A percentile compares a stretch with the other conserved stretches of the same genome.
Conservation (phyloP, 495 filamentous ascomycete species). For the Xylaria acuta region DNA sequence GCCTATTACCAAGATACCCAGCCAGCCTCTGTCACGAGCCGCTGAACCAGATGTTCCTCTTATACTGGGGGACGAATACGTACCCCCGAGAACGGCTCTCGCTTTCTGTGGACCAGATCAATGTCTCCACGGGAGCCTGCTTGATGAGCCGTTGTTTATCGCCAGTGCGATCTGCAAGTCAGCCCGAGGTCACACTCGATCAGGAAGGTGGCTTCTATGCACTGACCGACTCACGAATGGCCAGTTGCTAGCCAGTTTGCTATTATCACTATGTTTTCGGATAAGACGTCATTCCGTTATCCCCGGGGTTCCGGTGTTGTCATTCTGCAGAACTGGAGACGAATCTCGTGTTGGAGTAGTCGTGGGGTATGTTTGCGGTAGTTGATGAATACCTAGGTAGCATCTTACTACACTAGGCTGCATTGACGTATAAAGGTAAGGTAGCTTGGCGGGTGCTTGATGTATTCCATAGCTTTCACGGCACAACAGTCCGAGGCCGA, state of each 20-base stretch:
- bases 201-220: conserved; percentile 25
- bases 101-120: neutral
- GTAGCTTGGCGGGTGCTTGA: neutral
- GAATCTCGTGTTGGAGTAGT: neutral
- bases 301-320: conserved; percentile 8
- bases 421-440: conserved; percentile 12
- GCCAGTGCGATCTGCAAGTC: conserved; percentile 18
- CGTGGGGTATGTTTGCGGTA: conserved; percentile 4
- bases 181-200: conserved; percentile 18
- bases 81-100: neutral
- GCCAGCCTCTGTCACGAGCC: neutral
- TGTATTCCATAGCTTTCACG: neutral
- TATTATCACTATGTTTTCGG: neutral
- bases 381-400: neutral
- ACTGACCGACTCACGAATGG: neutral
- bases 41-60: neutral
- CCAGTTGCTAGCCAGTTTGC: neutral
- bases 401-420: neutral
- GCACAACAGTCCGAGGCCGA: neutral
- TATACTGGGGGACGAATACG: neutral
- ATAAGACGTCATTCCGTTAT: conserved; percentile 20
- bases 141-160: neutral
- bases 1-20: neutral
- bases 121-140: neutral
- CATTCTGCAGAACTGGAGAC: conserved; percentile 6